Base-by-base conservation (phyloP, 2,329 filamentous ascomycete genomes). In the Fusarium sp. region DNA sequence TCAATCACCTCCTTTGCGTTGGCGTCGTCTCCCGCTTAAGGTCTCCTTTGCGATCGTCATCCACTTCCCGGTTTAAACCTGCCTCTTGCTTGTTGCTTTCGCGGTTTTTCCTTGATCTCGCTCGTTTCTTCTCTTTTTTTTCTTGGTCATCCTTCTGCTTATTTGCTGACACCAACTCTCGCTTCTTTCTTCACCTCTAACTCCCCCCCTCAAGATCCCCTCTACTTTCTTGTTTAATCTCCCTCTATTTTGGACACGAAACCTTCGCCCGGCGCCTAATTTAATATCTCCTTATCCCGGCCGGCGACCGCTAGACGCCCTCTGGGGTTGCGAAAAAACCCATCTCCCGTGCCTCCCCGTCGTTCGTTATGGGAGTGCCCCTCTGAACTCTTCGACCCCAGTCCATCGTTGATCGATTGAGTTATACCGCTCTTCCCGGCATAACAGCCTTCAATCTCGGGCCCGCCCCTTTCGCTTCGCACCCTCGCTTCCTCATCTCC, bases 391-490 rank as follows among this genome's bases (percentile, higher is more conserved):
- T 25, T 46, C 51, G 44, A 58, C 57, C 64, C 58, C 54, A 71
- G 61, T 69, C 67, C 65, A 64, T 74, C 69, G 72, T 74, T 71
- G 72, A 74, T 71, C 72, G 71, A 74, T 72, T 62, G 49, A 55
- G 55, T 62, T 60, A 56, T 56, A 60, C 59, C 36, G 27, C 58
- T 57, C 55, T 55, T 68, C 53, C 56, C 34, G 23, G 31, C 42
- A 56, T 58, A 58, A 53, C 46, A 58, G 50, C 33, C 38, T 61
- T 60, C 49, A 64, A 64, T 59, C 33, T 62, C 36, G 23, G 29
- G 18, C 29, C 50, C 33, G 27, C 54, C 42, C 58, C 42, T 66
- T 71, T 72, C 57, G 44, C 65, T 72, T 71, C 58, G 56, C 61
- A 67, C 71, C 64, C 64, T 74, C 71, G 65, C 68, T 74, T 62